Evolutionary conservation across 2,329 filamentous ascomycete species (phyloP), one percentile per base, ranked within the genome.

Genomic region (Hypoxylon sp.): DNA sequence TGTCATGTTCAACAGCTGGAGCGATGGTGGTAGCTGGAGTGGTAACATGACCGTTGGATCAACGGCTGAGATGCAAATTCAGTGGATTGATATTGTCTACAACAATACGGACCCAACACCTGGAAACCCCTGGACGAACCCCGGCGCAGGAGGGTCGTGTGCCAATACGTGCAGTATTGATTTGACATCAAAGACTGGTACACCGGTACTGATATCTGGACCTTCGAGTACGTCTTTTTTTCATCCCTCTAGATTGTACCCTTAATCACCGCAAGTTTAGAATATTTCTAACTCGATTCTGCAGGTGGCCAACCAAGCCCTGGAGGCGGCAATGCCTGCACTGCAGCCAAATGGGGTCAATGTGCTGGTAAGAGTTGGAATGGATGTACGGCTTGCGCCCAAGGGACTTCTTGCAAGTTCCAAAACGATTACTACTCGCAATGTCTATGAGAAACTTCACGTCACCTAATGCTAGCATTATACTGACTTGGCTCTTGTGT

Each of bases 1-100:
- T 29, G 65, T 81, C 26, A 72, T 78, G 29, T 72, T 81, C 63
- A 81, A 81, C 62, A 71, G 75, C 63, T 81, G 78, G 78, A 75
- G 74, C 46, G 75, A 81, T 56, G 78, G 78, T 19, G 78, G 78
- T 4, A 68, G 67, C 26, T 81, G 78, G 78, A 75, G 71, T 42
- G 78, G 77, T 3, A 70, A 75, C 35, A 79, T 66, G 63, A 55
- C 47, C 13, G 61, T 68, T 3, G 71, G 70, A 12, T 60, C 63
- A 5, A 65, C 68, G 21, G 78, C 78, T 0, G 74, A 73, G 45
- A 69, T 81, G 63, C 75, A 80, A 44, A 72, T 81, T 29, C 73
- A 77, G 65, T 81, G 77, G 77, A 75, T 81, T 43, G 78, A 81
- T 55, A 65, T 73, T 30, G 72, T 76, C 7, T 81, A 78, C 45